Evolutionary conservation across 257 asterid species (phyloP).

Genomic region (Rehmannia glutinosa): DNA sequence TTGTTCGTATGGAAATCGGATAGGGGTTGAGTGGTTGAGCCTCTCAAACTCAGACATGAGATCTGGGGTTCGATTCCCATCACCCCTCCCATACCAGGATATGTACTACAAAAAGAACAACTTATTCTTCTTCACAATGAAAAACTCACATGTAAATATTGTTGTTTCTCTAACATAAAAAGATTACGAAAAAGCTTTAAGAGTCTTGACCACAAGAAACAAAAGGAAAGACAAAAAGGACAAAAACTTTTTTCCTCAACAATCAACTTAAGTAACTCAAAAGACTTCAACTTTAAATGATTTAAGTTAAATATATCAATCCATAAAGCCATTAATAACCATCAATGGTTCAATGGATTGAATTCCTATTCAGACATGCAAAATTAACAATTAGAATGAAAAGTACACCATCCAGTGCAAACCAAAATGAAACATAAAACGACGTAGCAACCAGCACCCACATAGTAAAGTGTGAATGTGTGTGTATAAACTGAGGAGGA

Average conservation of each 20-base stretch:
- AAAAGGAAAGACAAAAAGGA: neutral
- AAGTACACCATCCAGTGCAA: neutral
- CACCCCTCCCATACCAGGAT: no score
- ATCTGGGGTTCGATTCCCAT: no score
- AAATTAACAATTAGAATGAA: neutral
- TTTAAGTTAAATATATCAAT: no score
- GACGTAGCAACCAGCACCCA: neutral
- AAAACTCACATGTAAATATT: neutral
- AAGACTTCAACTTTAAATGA: no score
- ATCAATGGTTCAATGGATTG: no score
- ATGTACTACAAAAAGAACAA: no score
- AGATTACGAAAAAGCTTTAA: neutral
- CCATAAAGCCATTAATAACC: no score
- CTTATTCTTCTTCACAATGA: no score
- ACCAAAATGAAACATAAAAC: neutral
- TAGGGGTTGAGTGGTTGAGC: no score
- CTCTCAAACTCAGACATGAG: no score
- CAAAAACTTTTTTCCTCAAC: neutral
- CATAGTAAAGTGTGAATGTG: neutral
- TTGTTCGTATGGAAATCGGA: no score
- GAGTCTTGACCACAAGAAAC: neutral
- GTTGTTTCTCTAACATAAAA: conserved; percentile 1
- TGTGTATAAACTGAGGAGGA: neutral
- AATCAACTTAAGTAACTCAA: neutral
- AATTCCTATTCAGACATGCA: neutral